Base-by-base conservation (phyloP, 2,329 filamentous ascomycete species). In the Trichoderma sp. region DNA sequence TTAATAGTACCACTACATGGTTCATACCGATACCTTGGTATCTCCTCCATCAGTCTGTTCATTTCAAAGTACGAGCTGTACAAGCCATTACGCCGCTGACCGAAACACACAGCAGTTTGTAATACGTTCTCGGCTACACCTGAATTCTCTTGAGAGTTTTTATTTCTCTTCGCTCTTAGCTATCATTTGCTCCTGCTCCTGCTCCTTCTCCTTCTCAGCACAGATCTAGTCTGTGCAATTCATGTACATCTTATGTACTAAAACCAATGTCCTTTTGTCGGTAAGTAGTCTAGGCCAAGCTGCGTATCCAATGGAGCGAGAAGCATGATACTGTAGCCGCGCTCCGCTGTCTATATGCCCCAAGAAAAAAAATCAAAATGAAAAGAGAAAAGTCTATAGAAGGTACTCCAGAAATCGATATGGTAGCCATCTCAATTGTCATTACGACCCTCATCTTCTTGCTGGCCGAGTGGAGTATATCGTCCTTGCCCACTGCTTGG, bases 381-480 rank as follows among this genome's bases (percentile, higher is more conserved):
- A 70, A 70, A 62, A 70, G 21, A 70, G 81, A 79, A 78, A 77
- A 57, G 69, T 75, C 74, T 78, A 77, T 76, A 72, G 0, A 68
- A 39, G 67, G 39, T 70, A 75, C 72, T 65, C 56, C 51, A 67
- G 75, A 76, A 72, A 56, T 73, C 11, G 30, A 58, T 74, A 73
- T 73, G 68, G 72, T 69, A 62, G 43, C 51, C 47, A 18, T 73
- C 74, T 79, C 73, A 76, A 61, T 76, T 74, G 66, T 75, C 74
- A 69, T 75, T 75, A 62, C 78, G 78, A 58, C 74, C 75, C 36
- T 73, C 76, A n/a, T 84, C 80, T 67, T 84, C 82, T 67, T 81
- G 79, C 72, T 84, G 83, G 24, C 81, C 82, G 57, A 85, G 74
- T 5, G 83, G 83, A 53, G 82, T 78, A 76, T 84, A 84, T 47